These are phyloP conservation scores for Staphylotrichum tortipilum DNA, from an alignment of 495 filamentous ascomycete species.

Conservation along the genomic window DNA sequence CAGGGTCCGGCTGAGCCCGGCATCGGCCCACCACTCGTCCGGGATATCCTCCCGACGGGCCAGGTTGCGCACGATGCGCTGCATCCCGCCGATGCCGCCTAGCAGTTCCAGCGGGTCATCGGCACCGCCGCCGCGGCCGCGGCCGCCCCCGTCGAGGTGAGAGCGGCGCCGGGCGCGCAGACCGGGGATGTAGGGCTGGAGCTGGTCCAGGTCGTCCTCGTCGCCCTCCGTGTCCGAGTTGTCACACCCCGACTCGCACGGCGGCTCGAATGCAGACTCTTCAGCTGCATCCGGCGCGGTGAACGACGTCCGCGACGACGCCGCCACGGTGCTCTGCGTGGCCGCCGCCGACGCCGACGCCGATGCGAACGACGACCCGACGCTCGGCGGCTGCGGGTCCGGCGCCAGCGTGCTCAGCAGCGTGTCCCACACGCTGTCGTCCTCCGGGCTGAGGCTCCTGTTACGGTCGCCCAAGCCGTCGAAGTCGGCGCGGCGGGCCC, in stretches of 20 bases:
- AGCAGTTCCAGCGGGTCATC: slow-evolving; percentile 21
- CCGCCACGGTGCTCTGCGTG: slow-evolving; percentile 26
- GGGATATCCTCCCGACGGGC: slow-evolving; percentile 61
- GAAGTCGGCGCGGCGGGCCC: slow-evolving; percentile 14
- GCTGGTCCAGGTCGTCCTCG: slow-evolving; percentile 15
- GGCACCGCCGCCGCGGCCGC: slow-evolving; percentile 2
- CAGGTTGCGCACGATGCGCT: slow-evolving; percentile 56
- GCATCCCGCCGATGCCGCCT: slow-evolving; percentile 54
- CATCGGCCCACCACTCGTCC: slow-evolving; percentile 68
- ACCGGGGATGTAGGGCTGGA: slow-evolving; percentile 10
- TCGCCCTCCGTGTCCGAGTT: slow-evolving; percentile 29
- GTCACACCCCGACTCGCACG: slow-evolving; percentile 35
- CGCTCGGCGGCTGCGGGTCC: slow-evolving; percentile 70
- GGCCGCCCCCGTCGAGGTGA: slow-evolving; percentile 24
- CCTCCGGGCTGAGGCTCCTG: slow-evolving; percentile 70
- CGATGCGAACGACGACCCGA: slow-evolving; percentile 70
- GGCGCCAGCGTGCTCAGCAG: slow-evolving; percentile 71
- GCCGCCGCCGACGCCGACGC: slow-evolving; percentile 40
- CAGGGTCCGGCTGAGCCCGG: slow-evolving; percentile 55
- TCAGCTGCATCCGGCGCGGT: slow-evolving; percentile 24
- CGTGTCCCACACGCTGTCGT: slow-evolving; percentile 65
- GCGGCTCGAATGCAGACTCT: slow-evolving; percentile 22
- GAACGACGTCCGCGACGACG: slow-evolving; percentile 31
- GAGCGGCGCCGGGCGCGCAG: slow-evolving; percentile 16
- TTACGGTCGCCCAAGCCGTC: slow-evolving; percentile 80